Evolutionary conservation across 208 protist species (phyloP).

Genomic region (Crithidia sp.): DNA sequence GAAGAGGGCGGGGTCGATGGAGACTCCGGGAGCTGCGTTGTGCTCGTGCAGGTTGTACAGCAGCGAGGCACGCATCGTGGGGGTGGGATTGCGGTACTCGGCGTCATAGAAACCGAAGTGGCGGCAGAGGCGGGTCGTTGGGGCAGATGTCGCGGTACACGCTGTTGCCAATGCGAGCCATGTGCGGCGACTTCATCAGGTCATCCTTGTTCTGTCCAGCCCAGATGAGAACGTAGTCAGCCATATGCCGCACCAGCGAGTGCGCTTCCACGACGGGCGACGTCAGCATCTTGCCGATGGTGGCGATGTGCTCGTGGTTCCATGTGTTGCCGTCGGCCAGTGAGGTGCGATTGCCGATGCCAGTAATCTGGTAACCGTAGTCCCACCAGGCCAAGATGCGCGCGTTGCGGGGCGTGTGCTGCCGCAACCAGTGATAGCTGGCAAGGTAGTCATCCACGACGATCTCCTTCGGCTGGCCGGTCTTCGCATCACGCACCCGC

Average conservation of each 20-base stretch:
- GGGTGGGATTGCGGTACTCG: constrained; percentile 37
- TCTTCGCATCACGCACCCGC: constrained; percentile 25
- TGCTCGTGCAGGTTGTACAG: constrained; percentile 63
- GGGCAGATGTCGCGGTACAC: constrained; percentile 82
- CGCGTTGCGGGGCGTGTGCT: constrained; percentile 95
- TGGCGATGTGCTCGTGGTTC: constrained; percentile 99
- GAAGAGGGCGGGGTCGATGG: constrained; percentile 41
- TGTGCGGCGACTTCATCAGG: constrained; percentile 67
- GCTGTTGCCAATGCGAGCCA: constrained; percentile 76
- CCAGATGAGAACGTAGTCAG: constrained; percentile 97
- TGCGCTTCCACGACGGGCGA: constrained; percentile 90
- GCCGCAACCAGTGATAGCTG: constrained; percentile 95
- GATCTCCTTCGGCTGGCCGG: constrained; percentile 39
- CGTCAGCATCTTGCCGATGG: constrained; percentile 92
- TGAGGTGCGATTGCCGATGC: constrained; percentile 96
- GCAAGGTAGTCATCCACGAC: constrained; percentile 98
- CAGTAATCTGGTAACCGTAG: constrained; percentile 99
- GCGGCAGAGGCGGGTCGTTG: constrained; percentile 59
- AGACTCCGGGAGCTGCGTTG: constrained; percentile 2
- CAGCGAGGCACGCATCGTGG: constrained; percentile 57
- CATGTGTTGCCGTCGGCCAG: constrained; percentile 99
- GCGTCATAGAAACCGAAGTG: constrained; percentile 47
- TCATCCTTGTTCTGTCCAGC: constrained; percentile 42
- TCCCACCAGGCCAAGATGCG: constrained; percentile 98
- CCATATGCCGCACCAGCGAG: constrained; percentile 92